phyloP scores from a whole-genome alignment of 805 yeast species.

The Candida loeiensis region DNA sequence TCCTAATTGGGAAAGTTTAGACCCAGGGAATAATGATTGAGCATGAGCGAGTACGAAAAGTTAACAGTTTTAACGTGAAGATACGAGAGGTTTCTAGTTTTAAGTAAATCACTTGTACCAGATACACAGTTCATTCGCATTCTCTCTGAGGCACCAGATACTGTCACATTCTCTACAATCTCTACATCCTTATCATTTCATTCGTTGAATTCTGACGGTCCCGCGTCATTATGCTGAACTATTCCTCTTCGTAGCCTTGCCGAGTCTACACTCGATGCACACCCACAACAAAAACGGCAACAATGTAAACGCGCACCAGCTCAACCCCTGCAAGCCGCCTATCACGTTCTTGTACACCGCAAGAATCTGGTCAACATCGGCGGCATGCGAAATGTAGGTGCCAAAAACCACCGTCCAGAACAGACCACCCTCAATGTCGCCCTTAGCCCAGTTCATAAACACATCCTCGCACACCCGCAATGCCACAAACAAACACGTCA shows the following conservation, averaged over 20 bases:
- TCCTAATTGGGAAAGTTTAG: too few relatives aligned
- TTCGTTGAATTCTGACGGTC: too few relatives aligned
- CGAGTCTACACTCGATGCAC: slow-evolving; percentile 11
- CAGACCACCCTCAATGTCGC: neutral
- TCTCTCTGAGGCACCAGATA: too few relatives aligned
- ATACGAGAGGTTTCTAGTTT: too few relatives aligned
- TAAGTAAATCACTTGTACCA: too few relatives aligned
- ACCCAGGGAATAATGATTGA: too few relatives aligned
- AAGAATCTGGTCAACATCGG: slow-evolving; percentile 7
- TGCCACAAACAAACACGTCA: slow-evolving; percentile 12
- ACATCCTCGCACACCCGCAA: slow-evolving; percentile 20
- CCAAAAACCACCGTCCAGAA: slow-evolving; percentile 17
- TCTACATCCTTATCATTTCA: too few relatives aligned
- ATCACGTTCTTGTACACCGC: slow-evolving; percentile 12
- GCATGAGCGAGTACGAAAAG: too few relatives aligned
- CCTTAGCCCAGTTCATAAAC: slow-evolving; percentile 16
- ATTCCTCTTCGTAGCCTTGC: slow-evolving; percentile 6
- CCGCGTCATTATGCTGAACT: too few relatives aligned
- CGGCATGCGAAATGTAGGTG: slow-evolving; percentile 13
- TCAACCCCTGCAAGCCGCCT: slow-evolving; percentile 18
- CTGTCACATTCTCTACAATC: too few relatives aligned
- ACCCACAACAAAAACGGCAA: slow-evolving; percentile 24
- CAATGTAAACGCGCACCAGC: slow-evolving; percentile 17
- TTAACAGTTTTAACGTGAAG: too few relatives aligned
- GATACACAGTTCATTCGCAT: too few relatives aligned